Evolutionary conservation across 495 filamentous ascomycete genomes (phyloP).

Genomic region (Halenospora varia): DNA sequence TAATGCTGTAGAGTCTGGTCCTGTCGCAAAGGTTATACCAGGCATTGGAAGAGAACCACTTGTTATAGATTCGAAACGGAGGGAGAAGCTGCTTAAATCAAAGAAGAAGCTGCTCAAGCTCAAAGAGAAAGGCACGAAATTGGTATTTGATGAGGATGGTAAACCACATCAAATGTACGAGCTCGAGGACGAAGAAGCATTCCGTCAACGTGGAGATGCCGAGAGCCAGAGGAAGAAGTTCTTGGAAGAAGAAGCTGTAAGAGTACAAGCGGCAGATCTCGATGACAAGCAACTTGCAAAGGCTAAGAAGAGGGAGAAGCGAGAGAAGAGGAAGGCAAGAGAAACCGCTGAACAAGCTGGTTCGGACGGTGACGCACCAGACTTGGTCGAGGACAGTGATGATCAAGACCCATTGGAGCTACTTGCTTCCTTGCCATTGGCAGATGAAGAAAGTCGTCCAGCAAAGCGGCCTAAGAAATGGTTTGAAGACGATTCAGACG

Average conservation of each 20-base stretch:
- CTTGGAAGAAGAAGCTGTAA: constrained; percentile 64
- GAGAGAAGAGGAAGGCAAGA: constrained; percentile 75
- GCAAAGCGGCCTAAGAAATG: constrained; percentile 45
- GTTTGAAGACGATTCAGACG: constrained; percentile 43
- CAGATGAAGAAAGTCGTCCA: constrained; percentile 31
- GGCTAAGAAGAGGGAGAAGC: constrained; percentile 80
- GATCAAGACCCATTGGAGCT: constrained; percentile 46
- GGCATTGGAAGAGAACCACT: constrained; percentile 58
- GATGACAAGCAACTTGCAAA: constrained; percentile 76
- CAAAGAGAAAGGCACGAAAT: constrained; percentile 76
- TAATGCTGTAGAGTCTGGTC: constrained; percentile 22
- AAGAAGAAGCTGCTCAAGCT: constrained; percentile 91
- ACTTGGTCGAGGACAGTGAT: constrained; percentile 32
- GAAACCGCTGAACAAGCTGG: constrained; percentile 49
- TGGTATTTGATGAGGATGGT: constrained; percentile 92
- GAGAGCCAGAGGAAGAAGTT: constrained; percentile 73
- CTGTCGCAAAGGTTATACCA: constrained; percentile 43
- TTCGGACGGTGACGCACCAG: constrained; percentile 37
- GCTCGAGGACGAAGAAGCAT: constrained; percentile 76
- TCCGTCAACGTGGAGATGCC: constrained; percentile 67
- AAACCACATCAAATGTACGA: constrained; percentile 79
- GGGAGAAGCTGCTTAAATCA: constrained; percentile 86
- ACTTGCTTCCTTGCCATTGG: constrained; percentile 43
- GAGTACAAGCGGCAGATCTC: constrained; percentile 73
- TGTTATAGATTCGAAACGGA: constrained; percentile 85